Evolutionary conservation across 1,139 yeast species (phyloP).

Genomic region (Zygoascus sp.): DNA sequence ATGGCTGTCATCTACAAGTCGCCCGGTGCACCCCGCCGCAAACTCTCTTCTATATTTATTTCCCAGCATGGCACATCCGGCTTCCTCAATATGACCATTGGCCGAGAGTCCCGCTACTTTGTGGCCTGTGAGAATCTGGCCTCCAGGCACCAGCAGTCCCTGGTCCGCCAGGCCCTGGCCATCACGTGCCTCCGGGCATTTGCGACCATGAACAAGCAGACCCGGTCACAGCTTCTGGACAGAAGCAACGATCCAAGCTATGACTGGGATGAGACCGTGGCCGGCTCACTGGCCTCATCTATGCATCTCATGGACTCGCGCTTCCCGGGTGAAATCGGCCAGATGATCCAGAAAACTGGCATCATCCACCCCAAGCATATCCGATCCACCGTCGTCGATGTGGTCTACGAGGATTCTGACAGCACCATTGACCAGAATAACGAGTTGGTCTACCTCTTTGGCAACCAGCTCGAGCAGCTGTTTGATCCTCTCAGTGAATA

Average conservation of each 20-base stretch:
- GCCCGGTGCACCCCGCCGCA: constrained; percentile 16
- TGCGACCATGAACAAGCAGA: constrained; percentile 45
- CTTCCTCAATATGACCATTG: constrained; percentile 57
- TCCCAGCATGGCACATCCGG: constrained; percentile 68
- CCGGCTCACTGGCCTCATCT: constrained; percentile 65
- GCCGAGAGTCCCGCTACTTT: constrained; percentile 60
- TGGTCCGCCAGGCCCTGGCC: constrained; percentile 72
- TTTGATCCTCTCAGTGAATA: constrained; percentile 89
- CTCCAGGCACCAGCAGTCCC: constrained; percentile 47
- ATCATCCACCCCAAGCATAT: constrained; percentile 52
- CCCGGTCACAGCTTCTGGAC: constrained; percentile 23
- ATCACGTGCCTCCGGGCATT: constrained; percentile 66
- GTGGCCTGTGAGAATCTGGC: constrained; percentile 73
- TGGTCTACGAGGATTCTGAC: constrained; percentile 58
- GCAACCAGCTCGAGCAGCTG: constrained; percentile 79
- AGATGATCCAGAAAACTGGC: constrained; percentile 50
- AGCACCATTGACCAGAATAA: constrained; percentile 62
- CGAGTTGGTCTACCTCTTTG: constrained; percentile 65
- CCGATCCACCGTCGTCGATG: constrained; percentile 61
- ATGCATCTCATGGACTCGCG: constrained; percentile 50
- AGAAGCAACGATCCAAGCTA: constrained; percentile 14
- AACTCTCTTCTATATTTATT: constrained; percentile 55
- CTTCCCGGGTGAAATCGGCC: constrained; percentile 56
- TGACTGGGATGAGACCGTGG: constrained; percentile 67
- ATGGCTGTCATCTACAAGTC: constrained; percentile 32